Conservation (phyloP, 2,329 filamentous ascomycete genomes). For the Endothia cerciana region DNA sequence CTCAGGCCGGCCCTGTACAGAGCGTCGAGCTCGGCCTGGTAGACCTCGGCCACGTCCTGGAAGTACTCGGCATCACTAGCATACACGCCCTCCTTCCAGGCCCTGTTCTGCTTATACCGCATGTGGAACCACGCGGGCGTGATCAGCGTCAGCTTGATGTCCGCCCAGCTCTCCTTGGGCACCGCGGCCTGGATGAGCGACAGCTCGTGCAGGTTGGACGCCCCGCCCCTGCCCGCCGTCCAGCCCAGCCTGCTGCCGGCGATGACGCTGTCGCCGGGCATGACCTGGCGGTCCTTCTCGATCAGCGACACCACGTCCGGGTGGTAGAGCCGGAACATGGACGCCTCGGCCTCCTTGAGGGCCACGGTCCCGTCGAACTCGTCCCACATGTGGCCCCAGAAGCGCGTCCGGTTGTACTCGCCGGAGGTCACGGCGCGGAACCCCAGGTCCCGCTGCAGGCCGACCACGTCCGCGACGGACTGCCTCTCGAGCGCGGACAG, state of each 20-base stretch:
- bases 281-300: slow-evolving; percentile 56
- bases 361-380: slow-evolving; percentile 54
- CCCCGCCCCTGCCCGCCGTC: slow-evolving; percentile 43
- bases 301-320: slow-evolving; percentile 59
- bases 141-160: slow-evolving; percentile 60
- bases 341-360: slow-evolving; percentile 54
- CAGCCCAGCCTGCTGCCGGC: slow-evolving; percentile 52
- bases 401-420: slow-evolving; percentile 64
- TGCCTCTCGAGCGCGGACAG: slow-evolving; percentile 66
- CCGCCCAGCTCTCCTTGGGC: slow-evolving; percentile 52
- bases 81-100: slow-evolving; percentile 61
- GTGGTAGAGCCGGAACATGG: slow-evolving; percentile 58
- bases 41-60: slow-evolving; percentile 66
- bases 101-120: slow-evolving; percentile 57
- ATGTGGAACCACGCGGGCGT: slow-evolving; percentile 59
- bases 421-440: slow-evolving; percentile 71
- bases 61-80: slow-evolving; percentile 65
- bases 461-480: slow-evolving; percentile 68
- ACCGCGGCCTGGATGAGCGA: slow-evolving; percentile 50
- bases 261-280: slow-evolving; percentile 61
- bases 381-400: slow-evolving; percentile 59
- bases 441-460: slow-evolving; percentile 68
- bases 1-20: slow-evolving; percentile 65
- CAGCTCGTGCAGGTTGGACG: slow-evolving; percentile 56
- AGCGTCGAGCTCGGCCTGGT: slow-evolving; percentile 63